phyloP scores from a whole-genome alignment of 352 stramenopile genomes.

The Plasmopara halstedii region DNA sequence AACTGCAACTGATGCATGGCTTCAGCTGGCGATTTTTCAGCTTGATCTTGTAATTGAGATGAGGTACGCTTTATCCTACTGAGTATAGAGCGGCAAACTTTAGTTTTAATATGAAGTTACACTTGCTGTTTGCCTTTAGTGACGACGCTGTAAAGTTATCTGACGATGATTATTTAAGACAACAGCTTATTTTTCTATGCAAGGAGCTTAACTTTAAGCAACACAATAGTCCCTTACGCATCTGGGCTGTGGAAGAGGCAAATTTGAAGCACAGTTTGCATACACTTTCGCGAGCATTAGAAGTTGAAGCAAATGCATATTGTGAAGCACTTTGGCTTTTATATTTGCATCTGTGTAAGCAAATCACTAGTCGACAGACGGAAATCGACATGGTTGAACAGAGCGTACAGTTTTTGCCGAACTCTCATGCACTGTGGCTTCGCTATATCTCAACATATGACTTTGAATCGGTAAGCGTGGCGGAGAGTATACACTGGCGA shows the following conservation, averaged over 20 bases:
- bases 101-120: background rate
- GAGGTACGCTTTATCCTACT: conserved; percentile 19
- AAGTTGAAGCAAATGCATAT: conserved; percentile 39
- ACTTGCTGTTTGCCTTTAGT: conserved; percentile 11
- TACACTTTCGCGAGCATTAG: conserved; percentile 30
- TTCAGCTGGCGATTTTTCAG: conserved; percentile 42
- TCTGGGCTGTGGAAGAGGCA: conserved; percentile 14
- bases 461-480: conserved; percentile 27
- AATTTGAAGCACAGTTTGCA: conserved; percentile 27
- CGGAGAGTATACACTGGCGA: conserved; percentile 25
- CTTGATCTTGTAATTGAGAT: conserved; percentile 32
- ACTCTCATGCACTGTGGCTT: conserved; percentile 36
- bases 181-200: conserved; percentile 24
- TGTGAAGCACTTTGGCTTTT: conserved; percentile 36
- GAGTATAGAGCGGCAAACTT: too few species aligned
- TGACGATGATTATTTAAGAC: conserved; percentile 10
- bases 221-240: background rate
- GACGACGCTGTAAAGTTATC: conserved; percentile 23
- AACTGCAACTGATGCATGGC: conserved; percentile 32
- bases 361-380: conserved; percentile 20
- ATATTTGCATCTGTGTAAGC: conserved; percentile 29
- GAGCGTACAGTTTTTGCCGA: conserved; percentile 31
- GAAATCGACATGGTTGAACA: conserved; percentile 32
- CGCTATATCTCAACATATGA: conserved; percentile 31
- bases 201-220: conserved; percentile 18